Conservation (phyloP, 2,329 filamentous ascomycete species). For the Alternaria sp. region DNA sequence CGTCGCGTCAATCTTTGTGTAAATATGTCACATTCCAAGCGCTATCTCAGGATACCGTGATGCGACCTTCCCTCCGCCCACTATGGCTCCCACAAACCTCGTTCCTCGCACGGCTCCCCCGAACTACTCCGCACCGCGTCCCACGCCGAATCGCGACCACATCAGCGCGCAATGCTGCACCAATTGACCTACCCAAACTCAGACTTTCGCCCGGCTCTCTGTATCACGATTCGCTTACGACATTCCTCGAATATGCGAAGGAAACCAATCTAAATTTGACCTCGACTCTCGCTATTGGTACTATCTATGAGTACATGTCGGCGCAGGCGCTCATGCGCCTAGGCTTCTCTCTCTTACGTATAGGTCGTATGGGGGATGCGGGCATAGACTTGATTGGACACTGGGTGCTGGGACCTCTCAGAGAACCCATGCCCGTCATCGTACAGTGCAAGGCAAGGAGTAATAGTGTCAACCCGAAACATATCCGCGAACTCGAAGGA, state of each 20-base stretch:
- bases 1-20: slow-evolving; percentile 8
- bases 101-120: slow-evolving; percentile 31
- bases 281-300: slow-evolving; percentile 72
- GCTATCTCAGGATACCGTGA: slow-evolving; percentile 23
- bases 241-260: slow-evolving; percentile 70
- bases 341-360: slow-evolving; percentile 69
- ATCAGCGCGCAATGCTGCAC: slow-evolving; percentile 29
- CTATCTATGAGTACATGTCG: slow-evolving; percentile 77
- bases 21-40: slow-evolving; percentile 28
- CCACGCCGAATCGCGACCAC: slow-evolving; percentile 39
- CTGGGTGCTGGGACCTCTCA: slow-evolving; percentile 62
- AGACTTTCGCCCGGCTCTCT: slow-evolving; percentile 38
- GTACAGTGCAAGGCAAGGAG: slow-evolving; percentile 74
- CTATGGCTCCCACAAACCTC: slow-evolving; percentile 27
- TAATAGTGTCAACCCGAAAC: slow-evolving; percentile 58
- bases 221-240: slow-evolving; percentile 67
- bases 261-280: slow-evolving; percentile 61
- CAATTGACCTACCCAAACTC: slow-evolving; percentile 36
- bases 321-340: slow-evolving; percentile 62
- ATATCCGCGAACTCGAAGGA: slow-evolving; percentile 79
- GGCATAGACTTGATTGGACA: slow-evolving; percentile 78
- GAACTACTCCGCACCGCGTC: slow-evolving; percentile 29
- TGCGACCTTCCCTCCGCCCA: slow-evolving; percentile 34
- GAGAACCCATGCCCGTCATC: slow-evolving; percentile 52
- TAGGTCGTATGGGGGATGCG: slow-evolving; percentile 70